A percentile compares a stretch with the other conserved stretches of the same genome.
Evolutionary conservation across 1,284 basidiomycete genomes (phyloP).

Genomic region (Phellopilus nigrolimitatus): DNA sequence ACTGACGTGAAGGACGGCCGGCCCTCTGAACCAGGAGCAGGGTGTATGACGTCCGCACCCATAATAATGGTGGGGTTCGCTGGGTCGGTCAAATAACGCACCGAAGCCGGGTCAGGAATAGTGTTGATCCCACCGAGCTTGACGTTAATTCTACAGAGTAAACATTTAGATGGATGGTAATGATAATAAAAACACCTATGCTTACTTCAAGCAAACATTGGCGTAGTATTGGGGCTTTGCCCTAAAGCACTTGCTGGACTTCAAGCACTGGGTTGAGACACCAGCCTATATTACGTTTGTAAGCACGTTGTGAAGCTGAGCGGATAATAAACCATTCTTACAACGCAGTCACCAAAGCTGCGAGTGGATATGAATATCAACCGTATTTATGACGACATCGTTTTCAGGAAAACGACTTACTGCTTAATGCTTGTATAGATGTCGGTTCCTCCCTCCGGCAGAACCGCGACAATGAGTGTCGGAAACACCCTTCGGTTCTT

Average conservation of each 20-base stretch:
- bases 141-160: slow-evolving; percentile 59
- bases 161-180: slow-evolving; percentile 6
- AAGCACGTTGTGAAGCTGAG: background rate
- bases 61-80: slow-evolving; percentile 65
- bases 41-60: slow-evolving; percentile 77
- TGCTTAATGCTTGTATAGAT: slow-evolving; percentile 69
- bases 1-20: slow-evolving; percentile 73
- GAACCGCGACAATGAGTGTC: slow-evolving; percentile 56
- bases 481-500: slow-evolving; percentile 40
- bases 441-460: slow-evolving; percentile 71
- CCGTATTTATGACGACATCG: background rate
- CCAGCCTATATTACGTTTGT: slow-evolving; percentile 41
- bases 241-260: slow-evolving; percentile 52
- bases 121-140: slow-evolving; percentile 78
- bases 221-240: slow-evolving; percentile 73
- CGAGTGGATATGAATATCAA: slow-evolving; percentile 14
- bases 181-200: slow-evolving; percentile 13
- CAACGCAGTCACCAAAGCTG: slow-evolving; percentile 68
- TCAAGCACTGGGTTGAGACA: slow-evolving; percentile 71
- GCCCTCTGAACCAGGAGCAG: slow-evolving; percentile 65
- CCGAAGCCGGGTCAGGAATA: slow-evolving; percentile 59
- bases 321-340: slow-evolving; percentile 31
- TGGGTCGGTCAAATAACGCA: slow-evolving; percentile 58
- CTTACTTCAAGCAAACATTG: slow-evolving; percentile 75
- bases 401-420: slow-evolving; percentile 39